Evolutionary conservation across 148 eudicot genomes (phyloP), one percentile per base, ranked within the genome.

Genomic region (Bassia scoparia): DNA sequence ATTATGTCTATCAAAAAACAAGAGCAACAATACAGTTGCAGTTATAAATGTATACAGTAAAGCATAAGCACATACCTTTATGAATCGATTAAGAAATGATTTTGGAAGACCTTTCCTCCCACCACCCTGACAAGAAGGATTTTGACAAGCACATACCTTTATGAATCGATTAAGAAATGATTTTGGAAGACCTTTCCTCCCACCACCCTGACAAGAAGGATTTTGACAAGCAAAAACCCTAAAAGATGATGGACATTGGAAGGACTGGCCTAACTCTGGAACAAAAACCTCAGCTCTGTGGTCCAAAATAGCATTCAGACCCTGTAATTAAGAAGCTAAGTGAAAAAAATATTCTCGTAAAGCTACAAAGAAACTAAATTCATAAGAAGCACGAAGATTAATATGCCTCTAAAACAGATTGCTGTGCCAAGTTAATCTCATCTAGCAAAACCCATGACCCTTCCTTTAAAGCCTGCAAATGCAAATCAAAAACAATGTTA

Each of bases 91-190:
- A 44, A 95, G 97, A 80, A 95, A 95, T 37, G 99, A 95, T 77
- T 90, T 95, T 29, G 99, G 99, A 76, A 95, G 94, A 81, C 97
- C 97, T 81, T 95, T 95, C 78, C 99, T 89, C 33, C 99, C 99
- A 58, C 99, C 97, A 11, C 99, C 99, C 83, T 95, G 99, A 78
- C 70, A 68, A 54, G 96, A 79, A 60, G 97, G 99, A 76, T 95
- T 95, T 74, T 95, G 99, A 82, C 99, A 95, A 50, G 99, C 99
- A 87, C 91, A 95, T 61, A 95, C 85, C 77, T 95, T 95, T 0
- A 87, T 89, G 79, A 95, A 95, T 43, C 97, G 89, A 79, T 95
- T 95, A 44, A 95, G 97, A 80, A 95, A 95, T 37, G 99, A 95
- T 77, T 90, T 95, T 29, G 99, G 99, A 76, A 95, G 94, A 81